These are phyloP conservation scores for Coniochaeta hoffmannii DNA, from an alignment of 2,329 filamentous ascomycete species.

Conservation along the genomic window DNA sequence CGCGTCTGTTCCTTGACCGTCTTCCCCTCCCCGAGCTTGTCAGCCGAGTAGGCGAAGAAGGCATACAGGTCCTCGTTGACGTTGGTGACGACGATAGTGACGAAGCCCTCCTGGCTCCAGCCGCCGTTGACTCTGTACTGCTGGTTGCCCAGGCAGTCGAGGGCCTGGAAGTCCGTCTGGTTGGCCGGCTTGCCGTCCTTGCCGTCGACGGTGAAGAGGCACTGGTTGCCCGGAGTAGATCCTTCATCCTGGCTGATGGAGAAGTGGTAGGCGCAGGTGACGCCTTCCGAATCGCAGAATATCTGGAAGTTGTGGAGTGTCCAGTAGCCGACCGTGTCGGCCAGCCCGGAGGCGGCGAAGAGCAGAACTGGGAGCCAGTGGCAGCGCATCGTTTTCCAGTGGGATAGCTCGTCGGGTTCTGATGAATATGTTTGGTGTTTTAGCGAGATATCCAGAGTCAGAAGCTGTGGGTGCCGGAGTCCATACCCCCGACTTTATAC, in stretches of 20 bases:
- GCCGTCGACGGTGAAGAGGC: neutral
- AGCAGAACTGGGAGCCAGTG: neutral
- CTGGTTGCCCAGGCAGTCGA: neutral
- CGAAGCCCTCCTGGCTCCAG: neutral
- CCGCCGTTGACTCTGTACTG: neutral
- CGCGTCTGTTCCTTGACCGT: neutral
- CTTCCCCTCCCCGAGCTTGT: neutral
- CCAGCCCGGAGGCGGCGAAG: neutral
- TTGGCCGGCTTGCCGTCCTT: neutral
- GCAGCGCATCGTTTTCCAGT: neutral
- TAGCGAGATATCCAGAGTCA: neutral
- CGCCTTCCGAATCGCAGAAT: neutral
- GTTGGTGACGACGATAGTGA: neutral
- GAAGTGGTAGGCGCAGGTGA: neutral
- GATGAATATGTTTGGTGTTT: neutral
- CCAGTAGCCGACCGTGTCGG: neutral
- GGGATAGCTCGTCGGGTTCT: neutral
- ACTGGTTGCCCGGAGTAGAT: neutral
- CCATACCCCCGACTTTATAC: neutral
- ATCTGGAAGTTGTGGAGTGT: neutral
- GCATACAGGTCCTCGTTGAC: neutral
- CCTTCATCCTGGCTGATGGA: neutral
- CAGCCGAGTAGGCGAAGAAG: neutral
- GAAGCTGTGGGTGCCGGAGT: neutral
- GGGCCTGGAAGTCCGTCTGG: neutral